Evolutionary conservation across 148 eudicot species (phyloP).

Genomic region (Rhododendron mucronatum): DNA sequence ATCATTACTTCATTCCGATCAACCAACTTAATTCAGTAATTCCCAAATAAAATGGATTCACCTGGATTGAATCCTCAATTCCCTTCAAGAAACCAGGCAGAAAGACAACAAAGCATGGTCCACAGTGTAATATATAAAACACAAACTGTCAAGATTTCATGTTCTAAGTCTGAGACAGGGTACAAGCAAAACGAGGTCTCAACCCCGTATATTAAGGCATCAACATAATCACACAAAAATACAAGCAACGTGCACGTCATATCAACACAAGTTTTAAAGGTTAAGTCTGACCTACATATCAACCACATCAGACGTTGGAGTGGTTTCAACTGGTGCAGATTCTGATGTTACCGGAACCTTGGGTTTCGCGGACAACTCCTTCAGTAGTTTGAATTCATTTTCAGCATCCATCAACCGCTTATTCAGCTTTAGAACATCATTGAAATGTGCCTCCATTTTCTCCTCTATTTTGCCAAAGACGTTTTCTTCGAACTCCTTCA

Average conservation of each 20-base stretch:
- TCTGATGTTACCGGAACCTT: constrained; percentile 23
- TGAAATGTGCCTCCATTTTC: constrained; percentile 23
- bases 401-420: constrained; percentile 33
- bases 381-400: constrained; percentile 32
- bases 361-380: constrained; percentile 18
- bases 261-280: neutral
- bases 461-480: constrained; percentile 21
- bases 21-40: neutral
- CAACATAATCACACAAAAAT: neutral
- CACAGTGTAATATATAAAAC: neutral
- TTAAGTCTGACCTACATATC: constrained; percentile 3
- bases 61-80: neutral
- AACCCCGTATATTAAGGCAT: neutral
- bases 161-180: neutral
- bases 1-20: neutral
- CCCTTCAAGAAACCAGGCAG: neutral
- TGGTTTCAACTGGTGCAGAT: constrained; percentile 10
- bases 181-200: neutral
- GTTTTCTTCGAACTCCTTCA: constrained; percentile 18
- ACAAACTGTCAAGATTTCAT: neutral
- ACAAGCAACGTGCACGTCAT: neutral
- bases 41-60: neutral
- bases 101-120: neutral
- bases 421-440: constrained; percentile 22
- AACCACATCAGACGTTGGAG: neutral